These are phyloP conservation scores for Phellopilus nigrolimitatus DNA, from an alignment of 1,284 basidiomycete species.

Conservation along the genomic window DNA sequence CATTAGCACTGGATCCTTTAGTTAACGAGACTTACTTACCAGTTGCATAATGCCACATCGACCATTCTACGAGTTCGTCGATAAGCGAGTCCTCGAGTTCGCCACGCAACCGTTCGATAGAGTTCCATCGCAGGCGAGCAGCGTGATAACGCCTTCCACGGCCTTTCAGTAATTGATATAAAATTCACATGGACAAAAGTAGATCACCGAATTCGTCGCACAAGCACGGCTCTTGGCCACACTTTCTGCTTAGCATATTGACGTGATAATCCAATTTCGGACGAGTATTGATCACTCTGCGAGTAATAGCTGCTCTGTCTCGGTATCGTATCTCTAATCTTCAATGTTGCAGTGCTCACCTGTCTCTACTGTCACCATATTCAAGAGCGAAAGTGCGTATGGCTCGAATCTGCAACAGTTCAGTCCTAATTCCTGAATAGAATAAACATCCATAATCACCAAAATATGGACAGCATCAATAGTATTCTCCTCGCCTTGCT, in stretches of 20 bases:
- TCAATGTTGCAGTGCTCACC: constrained; percentile 31
- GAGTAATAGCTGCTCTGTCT: constrained; percentile 44
- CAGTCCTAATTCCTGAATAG: neutral
- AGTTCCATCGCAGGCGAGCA: constrained; percentile 66
- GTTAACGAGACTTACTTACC: constrained; percentile 30
- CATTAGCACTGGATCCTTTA: neutral
- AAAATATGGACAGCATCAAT: constrained; percentile 78
- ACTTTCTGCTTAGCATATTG: constrained; percentile 64
- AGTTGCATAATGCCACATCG: constrained; percentile 77
- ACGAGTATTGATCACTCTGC: constrained; percentile 56
- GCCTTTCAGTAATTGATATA: neutral
- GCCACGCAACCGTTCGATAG: constrained; percentile 66
- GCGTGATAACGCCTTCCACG: constrained; percentile 54
- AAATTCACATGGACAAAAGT: too few species aligned
- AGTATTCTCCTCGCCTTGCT: constrained; percentile 81
- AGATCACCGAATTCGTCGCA: constrained; percentile 57
- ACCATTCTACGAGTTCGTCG: constrained; percentile 79
- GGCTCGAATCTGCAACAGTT: constrained; percentile 46
- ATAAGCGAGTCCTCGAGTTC: constrained; percentile 73
- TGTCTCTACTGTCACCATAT: constrained; percentile 66
- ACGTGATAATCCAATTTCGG: constrained; percentile 57
- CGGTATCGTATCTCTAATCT: constrained; percentile 4
- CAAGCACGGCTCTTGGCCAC: constrained; percentile 66
- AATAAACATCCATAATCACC: constrained; percentile 35
- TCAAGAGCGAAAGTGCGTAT: constrained; percentile 64